Evolutionary conservation across 2,329 filamentous ascomycete species (phyloP).

Genomic region (Penicillium sp.): DNA sequence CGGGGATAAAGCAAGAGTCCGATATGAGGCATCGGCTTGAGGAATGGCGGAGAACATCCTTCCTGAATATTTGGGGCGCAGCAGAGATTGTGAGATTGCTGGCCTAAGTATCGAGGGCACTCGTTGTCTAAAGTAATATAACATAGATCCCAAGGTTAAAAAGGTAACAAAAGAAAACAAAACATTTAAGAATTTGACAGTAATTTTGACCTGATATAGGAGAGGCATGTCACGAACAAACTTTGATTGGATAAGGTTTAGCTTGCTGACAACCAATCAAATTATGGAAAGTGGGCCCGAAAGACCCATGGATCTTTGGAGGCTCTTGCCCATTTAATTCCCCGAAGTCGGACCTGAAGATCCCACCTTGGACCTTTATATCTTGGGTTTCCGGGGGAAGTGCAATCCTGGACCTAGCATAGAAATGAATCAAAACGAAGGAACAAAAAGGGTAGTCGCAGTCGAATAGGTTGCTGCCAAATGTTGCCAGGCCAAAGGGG

Average conservation of each 20-base stretch:
- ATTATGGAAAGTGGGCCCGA: background rate
- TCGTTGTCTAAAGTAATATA: background rate
- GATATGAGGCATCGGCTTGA: background rate
- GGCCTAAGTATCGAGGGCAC: background rate
- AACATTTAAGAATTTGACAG: background rate
- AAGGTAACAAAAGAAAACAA: background rate
- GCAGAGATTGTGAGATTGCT: background rate
- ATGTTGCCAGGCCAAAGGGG: background rate
- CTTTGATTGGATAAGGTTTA: background rate
- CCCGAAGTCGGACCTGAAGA: background rate
- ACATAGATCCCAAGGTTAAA: background rate
- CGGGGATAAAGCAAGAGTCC: constrained; percentile 45
- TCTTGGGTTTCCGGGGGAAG: background rate
- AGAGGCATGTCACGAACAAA: background rate
- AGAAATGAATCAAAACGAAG: background rate
- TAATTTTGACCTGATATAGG: background rate
- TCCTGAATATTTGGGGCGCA: background rate
- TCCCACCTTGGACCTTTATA: background rate
- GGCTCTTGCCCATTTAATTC: background rate
- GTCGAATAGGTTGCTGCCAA: background rate
- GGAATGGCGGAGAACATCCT: constrained; percentile 3
- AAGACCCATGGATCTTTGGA: background rate
- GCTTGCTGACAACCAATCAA: background rate
- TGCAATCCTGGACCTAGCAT: background rate
- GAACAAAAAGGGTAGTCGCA: background rate